phyloP scores from a whole-genome alignment of 805 yeast species.

The Kurtzmaniella cleridarum region DNA sequence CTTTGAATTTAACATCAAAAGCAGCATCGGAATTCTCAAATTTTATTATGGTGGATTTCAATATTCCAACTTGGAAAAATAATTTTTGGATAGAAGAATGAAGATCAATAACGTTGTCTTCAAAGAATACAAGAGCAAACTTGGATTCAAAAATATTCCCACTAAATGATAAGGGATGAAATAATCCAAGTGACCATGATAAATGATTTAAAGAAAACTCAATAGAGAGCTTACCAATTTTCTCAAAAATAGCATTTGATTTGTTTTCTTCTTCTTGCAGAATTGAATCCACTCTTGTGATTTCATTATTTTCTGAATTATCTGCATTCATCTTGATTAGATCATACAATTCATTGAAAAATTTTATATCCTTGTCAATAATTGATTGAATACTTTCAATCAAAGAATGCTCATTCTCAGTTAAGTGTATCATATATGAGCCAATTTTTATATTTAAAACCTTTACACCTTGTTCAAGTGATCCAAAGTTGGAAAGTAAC shows the following conservation, averaged over 20 bases:
- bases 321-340: not conserved
- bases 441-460: constrained; percentile 7
- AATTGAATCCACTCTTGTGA: constrained; percentile 1
- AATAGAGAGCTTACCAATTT: constrained; percentile 9
- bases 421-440: constrained; percentile 7
- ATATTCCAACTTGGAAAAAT: constrained; percentile 12
- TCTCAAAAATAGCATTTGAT: constrained; percentile 3
- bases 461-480: constrained; percentile 9
- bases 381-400: constrained; percentile 6
- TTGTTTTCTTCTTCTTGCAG: constrained; percentile 1
- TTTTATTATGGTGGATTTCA: constrained; percentile 14
- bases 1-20: constrained; percentile 10
- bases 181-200: constrained; percentile 13
- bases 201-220: constrained; percentile 15
- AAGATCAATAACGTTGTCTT: constrained; percentile 8
- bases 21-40: constrained; percentile 22
- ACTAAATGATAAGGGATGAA: constrained; percentile 13
- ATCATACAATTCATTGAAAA: constrained; percentile 5
- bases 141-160: constrained; percentile 14
- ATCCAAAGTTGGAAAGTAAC: constrained; percentile 11
- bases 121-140: constrained; percentile 10
- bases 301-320: not conserved
- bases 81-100: constrained; percentile 16
- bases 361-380: constrained; percentile 11
- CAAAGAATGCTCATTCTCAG: constrained; percentile 6